Percentiles rank a stretch among this genome's conserved stretches.
Evolutionary conservation across 208 protist genomes (phyloP).

Genomic region (Trypanosoma brucei): DNA sequence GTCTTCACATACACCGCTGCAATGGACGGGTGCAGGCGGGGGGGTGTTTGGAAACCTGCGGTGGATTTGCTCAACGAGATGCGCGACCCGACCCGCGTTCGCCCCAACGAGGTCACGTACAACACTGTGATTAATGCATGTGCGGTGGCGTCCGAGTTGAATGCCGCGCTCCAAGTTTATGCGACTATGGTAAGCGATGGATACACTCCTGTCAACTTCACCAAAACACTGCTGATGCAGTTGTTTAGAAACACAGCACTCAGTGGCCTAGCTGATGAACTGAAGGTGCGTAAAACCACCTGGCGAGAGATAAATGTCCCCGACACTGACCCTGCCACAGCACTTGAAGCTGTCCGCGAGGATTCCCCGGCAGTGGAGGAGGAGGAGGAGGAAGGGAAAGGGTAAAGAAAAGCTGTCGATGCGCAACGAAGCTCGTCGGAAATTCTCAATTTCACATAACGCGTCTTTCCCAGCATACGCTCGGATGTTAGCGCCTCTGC

Average conservation of each 20-base stretch:
- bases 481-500: too few relatives aligned
- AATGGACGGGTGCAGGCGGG: conserved; percentile 82
- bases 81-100: conserved; percentile 41
- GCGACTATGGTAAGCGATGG: conserved; percentile 77
- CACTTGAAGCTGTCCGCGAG: conserved; percentile 44
- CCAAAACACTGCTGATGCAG: conserved; percentile 39
- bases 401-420: background rate
- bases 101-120: conserved; percentile 85
- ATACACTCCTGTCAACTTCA: conserved; percentile 72
- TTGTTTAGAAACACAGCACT: conserved; percentile 51
- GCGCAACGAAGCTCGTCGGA: too few relatives aligned
- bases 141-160: conserved; percentile 37
- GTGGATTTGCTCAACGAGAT: conserved; percentile 57
- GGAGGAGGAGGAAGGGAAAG: background rate
- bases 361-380: conserved; percentile 6
- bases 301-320: conserved; percentile 44
- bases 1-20: conserved; percentile 87
- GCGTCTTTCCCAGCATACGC: too few relatives aligned
- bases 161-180: conserved; percentile 59
- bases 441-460: too few relatives aligned
- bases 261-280: conserved; percentile 57
- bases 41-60: conserved; percentile 58
- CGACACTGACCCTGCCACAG: conserved; percentile 74
- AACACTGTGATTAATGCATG: conserved; percentile 80
- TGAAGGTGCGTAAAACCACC: conserved; percentile 40